Evolutionary conservation across 2,329 filamentous ascomycete species (phyloP), one percentile per base, ranked within the genome.

Genomic region (Ceratocystis variospora): DNA sequence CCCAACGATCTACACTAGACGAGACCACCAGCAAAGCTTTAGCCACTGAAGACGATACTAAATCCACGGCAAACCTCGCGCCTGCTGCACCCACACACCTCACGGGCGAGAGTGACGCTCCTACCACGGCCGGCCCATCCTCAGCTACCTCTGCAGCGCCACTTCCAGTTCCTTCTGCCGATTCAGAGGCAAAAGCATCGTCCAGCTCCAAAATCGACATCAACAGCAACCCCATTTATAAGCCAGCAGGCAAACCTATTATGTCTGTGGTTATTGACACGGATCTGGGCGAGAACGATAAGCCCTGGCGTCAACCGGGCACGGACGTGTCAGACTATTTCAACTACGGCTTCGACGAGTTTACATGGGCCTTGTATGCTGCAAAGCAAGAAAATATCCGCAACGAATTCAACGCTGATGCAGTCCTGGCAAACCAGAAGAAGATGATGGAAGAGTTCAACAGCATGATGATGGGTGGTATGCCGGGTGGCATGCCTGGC

Each of bases 291-390:
- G 87, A 89, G 6, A 90, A 91, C 72, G 89, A 92, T 69, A 97
- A 96, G 75, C 92, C 93, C 19, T 99, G 94, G 94, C 87, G 94
- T 57, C 87, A 92, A 70, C 94, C 94, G 0, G 94, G 94, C 61
- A 92, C 93, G 10, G 94, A 99, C 72, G 85, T 96, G 65, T 94
- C 89, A 68, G 94, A 99, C 75, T 97, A 96, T 77, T 97, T 97
- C 83, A 97, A 97, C 79, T 97, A 97, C 76, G 93, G 93, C 67
- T 97, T 97, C 73, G 93, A 97, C 77, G 93, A 97, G 76, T 97
- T 96, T 76, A 96, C 92, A 0, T 99, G 94, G 94, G 89, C 92
- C 5, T 83, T 92, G 65, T 99, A 99, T 75, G 91, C 92, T 41
- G 80, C 90, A 68, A 95, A 96, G 73, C 94, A 97, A 75, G 86